Evolutionary conservation across 1,139 yeast species (phyloP), one percentile per base, ranked within the genome.

Genomic region (Yamadazyma siamensis): DNA sequence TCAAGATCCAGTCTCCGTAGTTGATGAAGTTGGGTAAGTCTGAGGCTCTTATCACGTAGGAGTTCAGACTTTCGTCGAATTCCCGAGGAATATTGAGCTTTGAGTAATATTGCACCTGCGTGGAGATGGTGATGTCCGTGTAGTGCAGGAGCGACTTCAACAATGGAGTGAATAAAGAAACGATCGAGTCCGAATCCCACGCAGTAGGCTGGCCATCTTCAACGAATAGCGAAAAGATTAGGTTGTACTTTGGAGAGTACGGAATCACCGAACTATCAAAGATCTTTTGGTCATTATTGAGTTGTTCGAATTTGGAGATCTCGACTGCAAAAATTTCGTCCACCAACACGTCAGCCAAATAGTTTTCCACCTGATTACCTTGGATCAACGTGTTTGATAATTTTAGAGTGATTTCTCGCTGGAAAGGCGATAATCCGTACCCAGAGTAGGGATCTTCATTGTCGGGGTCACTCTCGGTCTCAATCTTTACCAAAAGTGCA

Each of bases 81-180:
- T 47, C 46, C 10, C 62, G 47, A 3, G 34, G 23, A 19, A 38
- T 25, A 21, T 41, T 41, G 15, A 74, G 54, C 23, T 59, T 54
- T 3, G 83, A 74, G 50, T 77, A 86, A 54, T 82, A 82, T 40
- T 82, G 85, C 26, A 85, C 71, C 50, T 87, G 95, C 2, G 94
- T 71, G 43, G 85, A 91, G 13, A 89, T 65, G 2, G 91, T 73
- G 49, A 89, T 77, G 43, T 83, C 80, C 21, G 88, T 74, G 39
- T 77, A 69, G 21, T 74, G 72, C 2, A 61, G 49, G 29, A 80
- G 54, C 14, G 40, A 39, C 1, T 45, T 30, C 25, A 65, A 47
- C 6, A 64, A 40, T 1, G 67, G 63, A 8, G 40, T 34, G 27
- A 67, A 52, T 15, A 48, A 38, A 11, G 43, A 39, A 3, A 54